Percentiles rank a stretch among this genome's conserved stretches.
These are phyloP conservation scores for Podila horticola DNA, from an alignment of 192 early-diverging fungal species.

Conservation along the genomic window DNA sequence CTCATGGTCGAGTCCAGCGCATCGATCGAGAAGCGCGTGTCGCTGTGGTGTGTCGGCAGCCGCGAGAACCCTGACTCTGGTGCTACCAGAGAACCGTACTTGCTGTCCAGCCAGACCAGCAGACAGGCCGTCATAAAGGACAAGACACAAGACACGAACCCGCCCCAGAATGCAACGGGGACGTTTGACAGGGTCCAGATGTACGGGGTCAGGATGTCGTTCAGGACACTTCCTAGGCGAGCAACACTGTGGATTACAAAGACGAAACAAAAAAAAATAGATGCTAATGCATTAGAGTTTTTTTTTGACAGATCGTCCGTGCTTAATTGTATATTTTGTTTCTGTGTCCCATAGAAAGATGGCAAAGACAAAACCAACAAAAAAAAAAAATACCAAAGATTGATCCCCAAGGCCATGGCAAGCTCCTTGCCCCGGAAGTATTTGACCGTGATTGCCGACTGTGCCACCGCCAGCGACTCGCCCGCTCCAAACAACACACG, in stretches of 20 bases:
- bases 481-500: slow-evolving; percentile 71
- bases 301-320: not conserved
- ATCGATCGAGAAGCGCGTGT: slow-evolving; percentile 2
- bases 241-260: not conserved
- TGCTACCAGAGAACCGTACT: not conserved
- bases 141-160: slow-evolving; percentile 54
- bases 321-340: not conserved
- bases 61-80: slow-evolving; percentile 13
- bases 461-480: slow-evolving; percentile 66
- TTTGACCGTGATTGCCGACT: slow-evolving; percentile 54
- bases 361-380: not conserved
- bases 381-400: slow-evolving; percentile 50
- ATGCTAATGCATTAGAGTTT: not conserved
- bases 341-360: not conserved
- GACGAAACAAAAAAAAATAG: not conserved
- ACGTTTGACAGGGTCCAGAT: slow-evolving; percentile 53
- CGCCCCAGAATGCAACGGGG: slow-evolving; percentile 62
- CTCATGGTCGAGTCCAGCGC: not conserved
- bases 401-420: slow-evolving; percentile 65
- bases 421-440: slow-evolving; percentile 68
- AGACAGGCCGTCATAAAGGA: slow-evolving; percentile 32
- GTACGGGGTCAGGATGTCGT: slow-evolving; percentile 62
- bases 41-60: slow-evolving; percentile 17
- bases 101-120: slow-evolving; percentile 18
- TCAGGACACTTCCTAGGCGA: slow-evolving; percentile 62